Conservation (phyloP, 805 yeast species). For the Babjeviella inositovora region DNA sequence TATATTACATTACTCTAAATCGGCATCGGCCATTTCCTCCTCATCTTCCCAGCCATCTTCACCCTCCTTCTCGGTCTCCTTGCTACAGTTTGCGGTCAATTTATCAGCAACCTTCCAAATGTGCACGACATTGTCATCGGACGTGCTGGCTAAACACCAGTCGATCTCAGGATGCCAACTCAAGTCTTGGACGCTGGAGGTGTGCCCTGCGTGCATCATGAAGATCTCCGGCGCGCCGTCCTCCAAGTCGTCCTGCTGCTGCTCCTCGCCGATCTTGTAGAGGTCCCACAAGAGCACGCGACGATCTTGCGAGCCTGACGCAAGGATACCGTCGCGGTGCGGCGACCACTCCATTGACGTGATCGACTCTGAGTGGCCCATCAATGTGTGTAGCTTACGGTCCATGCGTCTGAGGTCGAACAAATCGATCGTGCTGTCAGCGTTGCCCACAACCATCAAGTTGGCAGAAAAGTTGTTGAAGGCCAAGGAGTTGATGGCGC, state of each 20-base stretch:
- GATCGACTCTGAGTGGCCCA: constrained; percentile 66
- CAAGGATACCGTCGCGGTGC: constrained; percentile 58
- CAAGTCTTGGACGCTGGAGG: constrained; percentile 60
- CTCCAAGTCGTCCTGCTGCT: constrained; percentile 73
- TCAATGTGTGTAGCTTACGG: constrained; percentile 47
- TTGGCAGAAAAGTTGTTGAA: constrained; percentile 48
- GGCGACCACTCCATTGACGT: constrained; percentile 70
- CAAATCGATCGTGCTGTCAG: constrained; percentile 49
- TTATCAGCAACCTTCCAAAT: constrained; percentile 31
- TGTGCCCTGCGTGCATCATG: constrained; percentile 91
- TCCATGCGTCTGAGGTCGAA: constrained; percentile 36
- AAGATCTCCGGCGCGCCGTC: constrained; percentile 82
- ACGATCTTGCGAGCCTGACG: constrained; percentile 66
- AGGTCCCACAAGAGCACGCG: constrained; percentile 75
- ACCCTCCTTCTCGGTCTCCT: constrained; percentile 11
- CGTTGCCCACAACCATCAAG: constrained; percentile 54
- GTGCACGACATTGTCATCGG: constrained; percentile 46
- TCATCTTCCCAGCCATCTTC: constrained; percentile 4
- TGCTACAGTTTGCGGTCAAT: constrained; percentile 10
- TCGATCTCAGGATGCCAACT: constrained; percentile 55
- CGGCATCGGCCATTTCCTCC: too few species aligned
- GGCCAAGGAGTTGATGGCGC: constrained; percentile 43
- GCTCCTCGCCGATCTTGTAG: constrained; percentile 68
- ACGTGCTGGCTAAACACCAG: constrained; percentile 60
- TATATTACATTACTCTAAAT: too few species aligned